phyloP scores from a whole-genome alignment of 2,329 filamentous ascomycete species.

The Dothideomycetes sp. region DNA sequence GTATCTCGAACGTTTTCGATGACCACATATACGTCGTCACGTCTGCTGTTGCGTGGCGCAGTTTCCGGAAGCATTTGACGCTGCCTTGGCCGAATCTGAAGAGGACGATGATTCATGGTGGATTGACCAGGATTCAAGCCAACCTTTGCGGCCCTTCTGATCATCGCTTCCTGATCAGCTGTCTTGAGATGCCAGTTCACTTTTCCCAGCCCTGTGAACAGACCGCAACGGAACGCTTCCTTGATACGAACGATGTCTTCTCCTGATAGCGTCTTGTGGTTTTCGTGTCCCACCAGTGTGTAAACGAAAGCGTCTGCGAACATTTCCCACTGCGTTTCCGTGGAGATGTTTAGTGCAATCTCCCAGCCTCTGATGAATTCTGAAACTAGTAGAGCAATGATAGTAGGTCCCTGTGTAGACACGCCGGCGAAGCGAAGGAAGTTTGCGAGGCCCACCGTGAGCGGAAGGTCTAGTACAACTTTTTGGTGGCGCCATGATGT shows the following conservation, averaged over 20 bases:
- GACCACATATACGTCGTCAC: no score
- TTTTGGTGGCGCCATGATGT: not conserved
- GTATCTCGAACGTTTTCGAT: no score
- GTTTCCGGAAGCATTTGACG: no score
- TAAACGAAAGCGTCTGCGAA: not conserved
- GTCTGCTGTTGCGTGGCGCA: no score
- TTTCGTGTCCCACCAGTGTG: not conserved
- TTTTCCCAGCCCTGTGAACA: not conserved
- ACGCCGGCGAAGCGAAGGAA: not conserved
- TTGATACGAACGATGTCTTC: not conserved
- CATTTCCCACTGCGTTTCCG: not conserved
- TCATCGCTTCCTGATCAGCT: not conserved
- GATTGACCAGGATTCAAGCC: no score
- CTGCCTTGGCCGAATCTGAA: no score
- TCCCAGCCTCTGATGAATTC: not conserved
- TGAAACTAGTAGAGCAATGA: not conserved
- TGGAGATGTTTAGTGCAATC: not conserved
- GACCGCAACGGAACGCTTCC: conserved; percentile 1
- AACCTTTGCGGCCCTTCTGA: not conserved
- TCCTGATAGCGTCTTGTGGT: not conserved
- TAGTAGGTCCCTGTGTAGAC: not conserved
- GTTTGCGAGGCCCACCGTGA: not conserved
- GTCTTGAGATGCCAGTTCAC: conserved; percentile 4
- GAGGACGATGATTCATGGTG: no score
- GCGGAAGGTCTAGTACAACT: not conserved